Evolutionary conservation across 2,329 filamentous ascomycete species (phyloP).

Genomic region (Madurella mycetomatis): DNA sequence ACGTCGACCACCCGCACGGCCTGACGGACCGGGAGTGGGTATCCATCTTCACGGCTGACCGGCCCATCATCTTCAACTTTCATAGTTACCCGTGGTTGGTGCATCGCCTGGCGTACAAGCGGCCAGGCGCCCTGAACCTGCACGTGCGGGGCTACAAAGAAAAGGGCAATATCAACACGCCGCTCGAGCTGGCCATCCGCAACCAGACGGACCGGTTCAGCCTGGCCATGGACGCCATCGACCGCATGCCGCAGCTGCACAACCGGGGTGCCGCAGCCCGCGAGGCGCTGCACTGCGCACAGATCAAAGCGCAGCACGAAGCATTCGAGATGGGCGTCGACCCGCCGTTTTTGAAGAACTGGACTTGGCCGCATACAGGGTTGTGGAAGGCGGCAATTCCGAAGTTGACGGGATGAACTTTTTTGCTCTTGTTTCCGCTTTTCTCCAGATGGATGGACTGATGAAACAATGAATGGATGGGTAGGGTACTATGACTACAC

Average conservation of each 20-base stretch:
- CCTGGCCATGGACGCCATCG: constrained; percentile 71
- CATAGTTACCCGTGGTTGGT: constrained; percentile 79
- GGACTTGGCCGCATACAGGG: constrained; percentile 54
- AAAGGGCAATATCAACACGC: constrained; percentile 81
- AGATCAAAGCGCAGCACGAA: constrained; percentile 59
- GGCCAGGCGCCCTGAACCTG: constrained; percentile 60
- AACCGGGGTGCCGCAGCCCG: constrained; percentile 60
- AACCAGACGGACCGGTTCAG: constrained; percentile 76
- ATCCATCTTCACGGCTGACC: constrained; percentile 66
- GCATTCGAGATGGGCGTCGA: constrained; percentile 69
- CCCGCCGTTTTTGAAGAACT: constrained; percentile 59
- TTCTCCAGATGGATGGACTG: too few species aligned
- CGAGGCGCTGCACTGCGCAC: constrained; percentile 60
- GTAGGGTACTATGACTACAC: too few species aligned
- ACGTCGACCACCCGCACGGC: constrained; percentile 68
- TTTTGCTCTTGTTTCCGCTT: too few species aligned
- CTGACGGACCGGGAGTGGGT: constrained; percentile 62
- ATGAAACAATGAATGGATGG: too few species aligned
- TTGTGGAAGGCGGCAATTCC: constrained; percentile 10
- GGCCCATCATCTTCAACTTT: constrained; percentile 77
- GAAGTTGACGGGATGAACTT: constrained; percentile 5
- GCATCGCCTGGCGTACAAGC: constrained; percentile 71
- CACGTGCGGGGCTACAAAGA: constrained; percentile 76
- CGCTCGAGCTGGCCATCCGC: constrained; percentile 70
- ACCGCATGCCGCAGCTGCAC: constrained; percentile 56